Evolutionary conservation across 75 land plant genomes (phyloP).

Genomic region (Cupressus sempervirens): DNA sequence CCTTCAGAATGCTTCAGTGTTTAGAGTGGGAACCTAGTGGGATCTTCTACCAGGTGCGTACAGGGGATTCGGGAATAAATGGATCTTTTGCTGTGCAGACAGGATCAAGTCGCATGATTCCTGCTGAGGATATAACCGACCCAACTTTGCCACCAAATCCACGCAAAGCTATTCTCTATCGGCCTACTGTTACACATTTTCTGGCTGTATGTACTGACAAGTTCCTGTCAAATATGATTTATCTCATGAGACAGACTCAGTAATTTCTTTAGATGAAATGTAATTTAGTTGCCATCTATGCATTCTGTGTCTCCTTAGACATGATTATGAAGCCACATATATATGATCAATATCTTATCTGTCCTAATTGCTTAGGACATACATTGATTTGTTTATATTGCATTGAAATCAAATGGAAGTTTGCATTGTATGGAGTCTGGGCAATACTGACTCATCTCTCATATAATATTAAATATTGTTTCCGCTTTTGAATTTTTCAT

Average conservation of each 20-base stretch:
- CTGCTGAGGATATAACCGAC: slow-evolving; percentile 77
- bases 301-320: not conserved
- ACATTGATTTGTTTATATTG: not conserved
- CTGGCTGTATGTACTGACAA: slow-evolving; percentile 56
- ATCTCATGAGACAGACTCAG: not conserved
- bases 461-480: not conserved
- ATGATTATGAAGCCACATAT: not conserved
- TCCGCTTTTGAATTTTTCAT: not conserved
- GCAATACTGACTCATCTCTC: not conserved
- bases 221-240: not conserved
- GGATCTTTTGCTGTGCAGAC: slow-evolving; percentile 43
- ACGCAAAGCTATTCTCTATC: slow-evolving; percentile 79
- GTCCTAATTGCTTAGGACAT: not conserved
- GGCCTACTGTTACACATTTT: slow-evolving; percentile 74
- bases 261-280: slow-evolving; percentile 1
- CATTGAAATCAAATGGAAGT: slow-evolving; percentile 4
- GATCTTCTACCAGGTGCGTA: slow-evolving; percentile 47
- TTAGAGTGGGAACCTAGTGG: slow-evolving; percentile 99
- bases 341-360: not conserved
- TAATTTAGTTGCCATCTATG: not conserved
- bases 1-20: slow-evolving; percentile 92
- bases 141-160: slow-evolving; percentile 91
- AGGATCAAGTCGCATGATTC: slow-evolving; percentile 60
- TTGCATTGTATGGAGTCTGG: not conserved
- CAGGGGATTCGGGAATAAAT: slow-evolving; percentile 36